Conservation (phyloP, 805 yeast genomes). For the Kregervanrija pseudodelftensis region DNA sequence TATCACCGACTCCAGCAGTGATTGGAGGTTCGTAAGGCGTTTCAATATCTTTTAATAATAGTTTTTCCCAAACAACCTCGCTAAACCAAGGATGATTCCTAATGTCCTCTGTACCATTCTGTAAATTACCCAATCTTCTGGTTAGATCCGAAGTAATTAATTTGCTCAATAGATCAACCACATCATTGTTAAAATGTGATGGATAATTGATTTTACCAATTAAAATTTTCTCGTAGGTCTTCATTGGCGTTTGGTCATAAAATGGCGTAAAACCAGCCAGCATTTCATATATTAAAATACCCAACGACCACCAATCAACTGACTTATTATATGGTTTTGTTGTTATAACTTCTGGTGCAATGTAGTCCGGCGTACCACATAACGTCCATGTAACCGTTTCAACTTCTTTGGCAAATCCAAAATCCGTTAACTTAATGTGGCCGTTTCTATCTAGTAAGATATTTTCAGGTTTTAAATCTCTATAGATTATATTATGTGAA, state of each 20-base stretch:
- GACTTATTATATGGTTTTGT: conserved; percentile 56
- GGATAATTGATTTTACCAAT: conserved; percentile 49
- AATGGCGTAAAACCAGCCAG: conserved; percentile 57
- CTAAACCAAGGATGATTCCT: conserved; percentile 52
- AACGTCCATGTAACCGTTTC: conserved; percentile 52
- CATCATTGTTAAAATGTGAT: conserved; percentile 47
- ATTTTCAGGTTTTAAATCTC: conserved; percentile 58
- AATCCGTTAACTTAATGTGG: conserved; percentile 54
- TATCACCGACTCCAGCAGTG: conserved; percentile 58
- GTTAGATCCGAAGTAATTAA: conserved; percentile 51
- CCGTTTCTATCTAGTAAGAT: conserved; percentile 52
- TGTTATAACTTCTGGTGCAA: conserved; percentile 61
- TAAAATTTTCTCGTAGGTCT: conserved; percentile 52
- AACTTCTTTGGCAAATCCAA: conserved; percentile 59
- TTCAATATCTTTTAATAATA: conserved; percentile 48
- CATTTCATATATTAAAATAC: conserved; percentile 55
- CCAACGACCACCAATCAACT: conserved; percentile 63
- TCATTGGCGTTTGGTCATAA: conserved; percentile 58
- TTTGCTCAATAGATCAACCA: conserved; percentile 41
- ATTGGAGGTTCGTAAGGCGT: conserved; percentile 62
- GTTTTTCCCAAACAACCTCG: conserved; percentile 56
- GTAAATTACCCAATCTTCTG: conserved; percentile 49
- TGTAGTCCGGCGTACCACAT: conserved; percentile 60
- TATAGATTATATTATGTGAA: conserved; percentile 50
- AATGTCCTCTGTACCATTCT: conserved; percentile 51